Percentiles rank a stretch among this genome's conserved stretches.
These are phyloP conservation scores for Penicillium herquei DNA, from an alignment of 495 filamentous ascomycete genomes.

Conservation along the genomic window DNA sequence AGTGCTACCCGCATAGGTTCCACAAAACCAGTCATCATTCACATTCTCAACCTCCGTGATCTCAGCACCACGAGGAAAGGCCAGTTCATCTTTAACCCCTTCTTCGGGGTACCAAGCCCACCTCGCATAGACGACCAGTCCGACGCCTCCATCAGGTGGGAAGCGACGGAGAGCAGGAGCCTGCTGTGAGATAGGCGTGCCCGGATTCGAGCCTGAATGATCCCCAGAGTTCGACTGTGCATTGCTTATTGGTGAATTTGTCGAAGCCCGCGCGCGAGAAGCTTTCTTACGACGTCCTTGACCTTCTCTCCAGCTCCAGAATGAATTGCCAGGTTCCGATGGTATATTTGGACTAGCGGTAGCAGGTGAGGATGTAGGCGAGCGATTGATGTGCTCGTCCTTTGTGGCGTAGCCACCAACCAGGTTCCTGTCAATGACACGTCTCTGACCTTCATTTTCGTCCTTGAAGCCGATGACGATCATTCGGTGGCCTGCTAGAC, in stretches of 20 bases:
- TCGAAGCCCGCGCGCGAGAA: conserved; percentile 31
- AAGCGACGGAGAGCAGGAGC: conserved; percentile 39
- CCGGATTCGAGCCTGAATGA: conserved; percentile 4
- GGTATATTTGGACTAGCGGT: conserved; percentile 17
- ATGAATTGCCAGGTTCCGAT: conserved; percentile 29
- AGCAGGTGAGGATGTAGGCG: conserved; percentile 17
- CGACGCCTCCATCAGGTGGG: conserved; percentile 70
- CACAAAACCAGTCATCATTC: conserved; percentile 85
- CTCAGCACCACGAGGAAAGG: conserved; percentile 80
- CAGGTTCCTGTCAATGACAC: conserved; percentile 59
- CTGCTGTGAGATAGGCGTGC: conserved; percentile 13
- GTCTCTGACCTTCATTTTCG: conserved; percentile 52
- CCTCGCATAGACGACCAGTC: conserved; percentile 56
- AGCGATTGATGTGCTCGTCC: conserved; percentile 46
- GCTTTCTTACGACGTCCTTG: conserved; percentile 48
- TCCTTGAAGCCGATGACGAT: conserved; percentile 73
- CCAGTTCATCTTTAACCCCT: conserved; percentile 66
- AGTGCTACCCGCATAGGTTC: conserved; percentile 69
- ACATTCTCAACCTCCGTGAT: conserved; percentile 76
- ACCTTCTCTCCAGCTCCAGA: conserved; percentile 54
- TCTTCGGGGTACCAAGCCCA: conserved; percentile 74
- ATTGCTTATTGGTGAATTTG: conserved; percentile 3
- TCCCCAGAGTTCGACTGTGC: conserved; percentile 6
- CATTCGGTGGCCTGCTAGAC: conserved; percentile 79
- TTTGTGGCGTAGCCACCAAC: conserved; percentile 68